Evolutionary conservation across 306 rosid species (phyloP), one percentile per base, ranked within the genome.

Genomic region (Oxytropis ochrocephala): DNA sequence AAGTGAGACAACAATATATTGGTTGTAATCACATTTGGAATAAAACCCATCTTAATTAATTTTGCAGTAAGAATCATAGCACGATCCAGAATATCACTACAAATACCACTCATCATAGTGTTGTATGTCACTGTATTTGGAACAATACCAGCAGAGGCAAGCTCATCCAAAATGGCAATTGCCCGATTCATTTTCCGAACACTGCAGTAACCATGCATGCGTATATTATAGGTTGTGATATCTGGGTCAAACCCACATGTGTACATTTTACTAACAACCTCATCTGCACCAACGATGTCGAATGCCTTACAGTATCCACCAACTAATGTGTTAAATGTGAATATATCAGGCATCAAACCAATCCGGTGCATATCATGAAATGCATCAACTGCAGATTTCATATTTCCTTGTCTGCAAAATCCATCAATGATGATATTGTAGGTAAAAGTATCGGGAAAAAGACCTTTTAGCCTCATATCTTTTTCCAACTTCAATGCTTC

Each of bases 311-410:
- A 64, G 43, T 64, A 64, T 16, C 70, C 70, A 47, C 57, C 57
- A 47, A 64, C 44, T 47, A 64, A 47, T 46, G 30, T 64, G 57
- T 64, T 64, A 64, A 64, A 64, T 30, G 70, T 64, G 70, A 64
- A 47, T 64, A 14, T 64, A 64, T 64, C 70, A 29, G 70, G 70
- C 57, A 64, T 64, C 57, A 64, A 64, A 64, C 70, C 70, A 64
- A 64, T 9, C 56, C 14, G 57, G 44, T 30, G 70, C 70, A 64
- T 64, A 2, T 41, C 56, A 64, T 8, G 57, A 46, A 64, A 64
- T 47, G 30, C 42, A 30, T 46, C 56, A 30, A 29, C 16, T 64
- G 57, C 70, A 64, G 27, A 8, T 32, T 46, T 64, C 70, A 64
- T 48, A 1, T 64, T 4, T 64, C 70, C 57, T 64, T 64, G 30